phyloP scores from a whole-genome alignment of 129 eudicot species.

The Oenanthe sinensis region DNA sequence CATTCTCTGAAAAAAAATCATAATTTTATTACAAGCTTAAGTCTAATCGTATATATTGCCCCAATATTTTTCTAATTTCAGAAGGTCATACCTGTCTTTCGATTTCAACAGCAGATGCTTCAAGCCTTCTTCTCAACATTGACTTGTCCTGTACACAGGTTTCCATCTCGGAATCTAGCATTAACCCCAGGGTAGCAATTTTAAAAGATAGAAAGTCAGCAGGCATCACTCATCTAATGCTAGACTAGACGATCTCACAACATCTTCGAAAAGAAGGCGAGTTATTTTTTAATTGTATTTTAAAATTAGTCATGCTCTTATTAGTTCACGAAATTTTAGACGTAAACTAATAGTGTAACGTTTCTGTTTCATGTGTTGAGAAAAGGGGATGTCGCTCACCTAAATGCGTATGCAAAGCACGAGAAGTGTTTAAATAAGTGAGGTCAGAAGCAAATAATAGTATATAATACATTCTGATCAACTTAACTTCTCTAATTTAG shows the following conservation, averaged over 20 bases:
- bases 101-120: constrained; percentile 75
- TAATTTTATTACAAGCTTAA: constrained; percentile 9
- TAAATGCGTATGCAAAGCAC: neutral
- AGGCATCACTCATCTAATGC: neutral
- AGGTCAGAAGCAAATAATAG: neutral
- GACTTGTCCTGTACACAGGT: constrained; percentile 69
- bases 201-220: neutral
- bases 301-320: neutral
- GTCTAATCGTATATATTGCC: constrained; percentile 10
- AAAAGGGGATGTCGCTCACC: neutral
- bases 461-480: neutral
- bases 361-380: neutral
- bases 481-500: neutral
- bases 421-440: neutral
- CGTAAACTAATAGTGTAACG: neutral
- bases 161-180: constrained; percentile 63
- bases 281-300: neutral
- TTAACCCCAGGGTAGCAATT: constrained; percentile 7
- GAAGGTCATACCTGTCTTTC: constrained; percentile 68
- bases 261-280: neutral
- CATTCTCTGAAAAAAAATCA: constrained; percentile 56
- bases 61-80: neutral
- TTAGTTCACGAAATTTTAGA: neutral
- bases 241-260: neutral
- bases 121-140: constrained; percentile 62